Conservation (phyloP, 495 filamentous ascomycete genomes). For the Glarea lozoyensis region DNA sequence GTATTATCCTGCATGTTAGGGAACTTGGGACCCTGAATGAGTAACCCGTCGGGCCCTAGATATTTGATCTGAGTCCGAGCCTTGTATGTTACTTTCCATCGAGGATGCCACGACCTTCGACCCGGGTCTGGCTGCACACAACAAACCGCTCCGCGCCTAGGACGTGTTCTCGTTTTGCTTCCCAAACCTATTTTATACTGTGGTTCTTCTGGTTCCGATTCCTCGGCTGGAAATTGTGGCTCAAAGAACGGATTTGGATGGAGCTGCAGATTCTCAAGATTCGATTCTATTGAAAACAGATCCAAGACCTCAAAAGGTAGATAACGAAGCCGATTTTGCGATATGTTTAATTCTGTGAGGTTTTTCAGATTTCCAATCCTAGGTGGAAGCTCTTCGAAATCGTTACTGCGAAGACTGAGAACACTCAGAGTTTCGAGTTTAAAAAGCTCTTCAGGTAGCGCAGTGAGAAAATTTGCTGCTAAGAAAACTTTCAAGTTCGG, state of each 20-base stretch:
- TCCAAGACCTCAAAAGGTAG: conserved; percentile 65
- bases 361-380: conserved; percentile 54
- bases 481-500: conserved; percentile 58
- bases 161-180: background rate
- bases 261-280: conserved; percentile 27
- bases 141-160: conserved; percentile 1
- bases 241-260: conserved; percentile 41
- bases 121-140: conserved; percentile 1
- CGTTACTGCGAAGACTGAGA: conserved; percentile 65
- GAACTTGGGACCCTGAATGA: conserved; percentile 20
- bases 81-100: conserved; percentile 17
- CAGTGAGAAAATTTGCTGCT: conserved; percentile 46
- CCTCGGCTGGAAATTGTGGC: conserved; percentile 16
- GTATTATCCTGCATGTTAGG: conserved; percentile 14
- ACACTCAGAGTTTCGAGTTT: conserved; percentile 50
- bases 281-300: conserved; percentile 36
- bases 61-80: conserved; percentile 17
- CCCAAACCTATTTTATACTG: conserved; percentile 26
- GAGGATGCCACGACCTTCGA: conserved; percentile 3
- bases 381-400: conserved; percentile 53
- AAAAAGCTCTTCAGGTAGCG: conserved; percentile 42
- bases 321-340: conserved; percentile 55
- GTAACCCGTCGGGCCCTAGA: conserved; percentile 12
- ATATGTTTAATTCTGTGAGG: conserved; percentile 59
- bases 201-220: conserved; percentile 1